Percentiles rank a stretch among this genome's conserved stretches.
phyloP scores from a whole-genome alignment of 2,329 filamentous ascomycete genomes.

The Blumeria graminis region DNA sequence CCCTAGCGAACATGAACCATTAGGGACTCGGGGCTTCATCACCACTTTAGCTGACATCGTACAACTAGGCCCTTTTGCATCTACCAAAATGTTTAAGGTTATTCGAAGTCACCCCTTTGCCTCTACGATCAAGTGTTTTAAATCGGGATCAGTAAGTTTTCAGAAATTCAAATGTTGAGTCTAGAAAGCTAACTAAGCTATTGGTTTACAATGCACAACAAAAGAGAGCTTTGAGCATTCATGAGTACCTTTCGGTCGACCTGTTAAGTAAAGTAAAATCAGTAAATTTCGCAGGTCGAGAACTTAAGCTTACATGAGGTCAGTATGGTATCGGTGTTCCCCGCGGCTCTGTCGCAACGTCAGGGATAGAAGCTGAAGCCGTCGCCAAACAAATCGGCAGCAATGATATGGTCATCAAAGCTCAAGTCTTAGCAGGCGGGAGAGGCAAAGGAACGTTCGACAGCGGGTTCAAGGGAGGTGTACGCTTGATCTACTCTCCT shows the following conservation, averaged over 20 bases:
- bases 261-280: conserved; percentile 46
- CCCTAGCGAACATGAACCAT: too few species aligned
- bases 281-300: not conserved
- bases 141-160: conserved; percentile 45
- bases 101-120: conserved; percentile 60
- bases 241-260: conserved; percentile 92
- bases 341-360: conserved; percentile 66
- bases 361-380: conserved; percentile 66
- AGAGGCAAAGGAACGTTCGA: conserved; percentile 95
- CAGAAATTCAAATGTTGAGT: conserved; percentile 3
- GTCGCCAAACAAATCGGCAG: conserved; percentile 77
- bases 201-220: conserved; percentile 42
- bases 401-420: conserved; percentile 99
- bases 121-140: conserved; percentile 34
- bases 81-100: conserved; percentile 58
- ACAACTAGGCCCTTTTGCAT: too few species aligned
- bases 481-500: conserved; percentile 95
- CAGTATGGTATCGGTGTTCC: conserved; percentile 91
- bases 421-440: conserved; percentile 90
- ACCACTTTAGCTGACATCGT: too few species aligned
- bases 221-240: conserved; percentile 83
- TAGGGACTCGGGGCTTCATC: too few species aligned
- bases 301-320: conserved; percentile 12
- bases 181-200: conserved; percentile 19
- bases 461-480: conserved; percentile 96